A percentile compares a stretch with the other conserved stretches of the same genome.
These are phyloP conservation scores for Epithemia pelagica DNA, from an alignment of 108 stramenopile genomes.

Conservation along the genomic window DNA sequence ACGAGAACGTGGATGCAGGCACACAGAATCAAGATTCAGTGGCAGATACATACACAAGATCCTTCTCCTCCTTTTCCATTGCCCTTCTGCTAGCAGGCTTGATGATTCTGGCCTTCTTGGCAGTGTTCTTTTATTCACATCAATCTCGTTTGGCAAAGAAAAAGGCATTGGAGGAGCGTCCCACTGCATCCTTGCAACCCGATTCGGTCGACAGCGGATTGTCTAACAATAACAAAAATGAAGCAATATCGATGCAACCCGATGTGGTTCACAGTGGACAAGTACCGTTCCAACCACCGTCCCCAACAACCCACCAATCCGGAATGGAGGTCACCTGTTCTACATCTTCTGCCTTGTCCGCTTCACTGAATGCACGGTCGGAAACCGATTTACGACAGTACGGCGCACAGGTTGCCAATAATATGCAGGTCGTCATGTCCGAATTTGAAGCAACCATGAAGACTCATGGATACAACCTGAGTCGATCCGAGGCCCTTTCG, in stretches of 20 bases:
- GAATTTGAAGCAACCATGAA: not conserved
- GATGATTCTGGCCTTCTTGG: not conserved
- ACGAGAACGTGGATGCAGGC: too few relatives aligned
- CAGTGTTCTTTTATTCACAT: not conserved
- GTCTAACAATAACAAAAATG: too few relatives aligned
- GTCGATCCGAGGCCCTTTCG: not conserved
- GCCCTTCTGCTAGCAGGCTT: not conserved
- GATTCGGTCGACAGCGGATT: too few relatives aligned
- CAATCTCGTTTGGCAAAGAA: too few relatives aligned
- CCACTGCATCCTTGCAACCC: too few relatives aligned
- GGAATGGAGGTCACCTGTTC: too few relatives aligned
- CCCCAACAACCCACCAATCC: not conserved
- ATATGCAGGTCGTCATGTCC: not conserved
- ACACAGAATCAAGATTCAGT: too few relatives aligned
- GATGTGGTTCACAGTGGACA: too few relatives aligned
- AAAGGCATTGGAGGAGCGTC: too few relatives aligned
- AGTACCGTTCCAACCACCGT: not conserved
- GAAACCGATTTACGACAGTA: not conserved
- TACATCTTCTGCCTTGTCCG: too few relatives aligned
- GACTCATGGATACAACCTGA: not conserved
- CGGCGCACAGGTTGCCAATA: not conserved
- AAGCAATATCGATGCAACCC: too few relatives aligned
- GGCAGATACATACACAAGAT: too few relatives aligned
- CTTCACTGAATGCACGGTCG: not conserved
- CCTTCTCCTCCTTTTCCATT: not conserved